Base-by-base conservation (phyloP, 106 monocot genomes). In the Dioscorea alata region DNA sequence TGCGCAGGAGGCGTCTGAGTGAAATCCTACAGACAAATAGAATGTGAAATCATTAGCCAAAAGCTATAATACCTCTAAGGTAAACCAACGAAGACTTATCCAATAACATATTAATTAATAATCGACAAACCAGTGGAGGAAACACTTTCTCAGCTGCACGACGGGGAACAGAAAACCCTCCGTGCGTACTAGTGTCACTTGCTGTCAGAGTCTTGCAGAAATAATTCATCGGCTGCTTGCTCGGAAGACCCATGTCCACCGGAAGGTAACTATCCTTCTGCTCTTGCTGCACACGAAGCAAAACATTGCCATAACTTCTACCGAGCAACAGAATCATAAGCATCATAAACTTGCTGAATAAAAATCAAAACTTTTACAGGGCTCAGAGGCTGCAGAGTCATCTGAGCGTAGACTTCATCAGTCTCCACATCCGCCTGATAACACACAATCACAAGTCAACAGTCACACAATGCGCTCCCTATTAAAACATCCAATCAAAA, bases 191-290 rank as follows among this genome's bases (percentile, higher is more conserved):
- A 12, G 97, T 97, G 64, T 97, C 97, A 56, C 97, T 97, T 13
- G 97, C 97, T 6, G 97, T 97, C 85, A 97, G 70, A 61, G 92
- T 97, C 80, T 97, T 97, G 75, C 92, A 97, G 72, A 97, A 97
- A 59, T 97, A 92, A 69, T 97, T 97, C n/a, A 82, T 87, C 0
- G 97, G 97, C 74, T 97, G 97, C 83, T 97, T 97, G 81, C 89
- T 97, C 64, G 82, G 79, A 14, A 85, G 66, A 8, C 86, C 89
- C 84, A 97, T 97, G 60, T 97, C 97, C 50, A 79, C 71, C 49
- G 97, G 92, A 60, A 89, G 63, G 60, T 85, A 97, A 8, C 76
- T 71, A 48, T 92, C 96, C 49, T 92, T 90, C 68, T 90, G 92
- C 66, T 97, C 97, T 75, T 97, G 82, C 97, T 97, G 79, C 78